Evolutionary conservation across 352 stramenopile species (phyloP).

Genomic region (Phytophthora nicotianae): DNA sequence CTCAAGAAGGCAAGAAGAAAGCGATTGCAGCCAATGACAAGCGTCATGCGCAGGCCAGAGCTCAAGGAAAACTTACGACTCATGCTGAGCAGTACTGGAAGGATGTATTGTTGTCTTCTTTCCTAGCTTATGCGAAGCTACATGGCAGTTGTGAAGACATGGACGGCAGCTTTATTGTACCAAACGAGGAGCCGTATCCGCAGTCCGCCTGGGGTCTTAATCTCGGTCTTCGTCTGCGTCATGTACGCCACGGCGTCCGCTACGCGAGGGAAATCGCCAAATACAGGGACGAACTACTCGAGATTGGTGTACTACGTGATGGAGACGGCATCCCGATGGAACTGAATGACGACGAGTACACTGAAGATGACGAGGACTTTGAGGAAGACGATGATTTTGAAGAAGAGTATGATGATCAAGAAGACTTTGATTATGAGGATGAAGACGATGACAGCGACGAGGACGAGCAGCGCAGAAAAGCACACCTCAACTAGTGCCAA

Average conservation of each 20-base stretch:
- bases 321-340: constrained; percentile 11
- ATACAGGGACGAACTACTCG: constrained; percentile 49
- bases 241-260: constrained; percentile 68
- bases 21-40: constrained; percentile 5
- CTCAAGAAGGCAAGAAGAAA: constrained; percentile 40
- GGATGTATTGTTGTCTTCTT: constrained; percentile 69
- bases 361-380: constrained; percentile 1
- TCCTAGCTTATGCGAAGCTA: constrained; percentile 54
- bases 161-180: constrained; percentile 64
- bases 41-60: not conserved
- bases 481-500: constrained; percentile 19
- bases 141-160: constrained; percentile 65
- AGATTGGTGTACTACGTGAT: constrained; percentile 39
- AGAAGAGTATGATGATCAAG: constrained; percentile 12
- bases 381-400: constrained; percentile 9
- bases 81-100: constrained; percentile 77
- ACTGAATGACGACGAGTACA: constrained; percentile 1
- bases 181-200: constrained; percentile 57
- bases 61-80: constrained; percentile 36
- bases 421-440: constrained; percentile 12
- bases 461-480: constrained; percentile 9
- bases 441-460: constrained; percentile 5
- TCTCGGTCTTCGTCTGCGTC: constrained; percentile 65
- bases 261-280: constrained; percentile 69
- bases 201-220: constrained; percentile 72